Base-by-base conservation (phyloP, 202 grass and related monocot species). In the Elaeis oleifera region DNA sequence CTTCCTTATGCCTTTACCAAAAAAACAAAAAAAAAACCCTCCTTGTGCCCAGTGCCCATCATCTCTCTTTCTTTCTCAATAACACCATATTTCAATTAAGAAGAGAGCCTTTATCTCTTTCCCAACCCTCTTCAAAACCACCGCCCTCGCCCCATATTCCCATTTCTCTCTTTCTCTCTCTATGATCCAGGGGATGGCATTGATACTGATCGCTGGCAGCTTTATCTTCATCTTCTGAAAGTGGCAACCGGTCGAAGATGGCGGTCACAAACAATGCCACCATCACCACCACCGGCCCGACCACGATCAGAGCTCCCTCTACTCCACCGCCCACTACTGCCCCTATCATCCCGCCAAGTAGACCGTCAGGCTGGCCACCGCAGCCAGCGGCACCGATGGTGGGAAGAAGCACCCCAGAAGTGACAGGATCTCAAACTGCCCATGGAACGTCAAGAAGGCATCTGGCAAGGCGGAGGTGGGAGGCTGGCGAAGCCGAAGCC, bases 211-310 rank as follows among this genome's bases (percentile, higher is more conserved):
- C 23, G 53, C 15, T 6, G n/a, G 11, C 11, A 1, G 51, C n/a
- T 1, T 28, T 18, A n/a, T 56, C 65, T 7, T 56, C 65, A 5
- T 56, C 65, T 18, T 54, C 65, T 4, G 65, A 18, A 7, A 68
- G 4, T 2, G 52, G 65, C 6, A 68, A 27, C 1, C 65, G 65
- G 27, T 56, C 51, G 65, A 68, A 68, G 26, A 32, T 52, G 11
- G 52, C 26, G 50, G 31, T 68, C 4, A n/a, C 26, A 26, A 68
- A 68, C 3, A 52, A 55, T 18, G 65, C 65, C 9, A 52, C 65
- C 26, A 68, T 52, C 51, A 68, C 17, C 17, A 68, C 24, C n/a
- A 68, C 52, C 27, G 51, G 65, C 51, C 65, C 65, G 16, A 19
- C 65, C 9, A 52, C 65, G 1, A 51, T 55, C 50, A 68, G n/a